A percentile compares a stretch with the other conserved stretches of the same genome.
Evolutionary conservation across 768 basidiomycete species (phyloP).

Genomic region (Sporobolomyces pararoseus): DNA sequence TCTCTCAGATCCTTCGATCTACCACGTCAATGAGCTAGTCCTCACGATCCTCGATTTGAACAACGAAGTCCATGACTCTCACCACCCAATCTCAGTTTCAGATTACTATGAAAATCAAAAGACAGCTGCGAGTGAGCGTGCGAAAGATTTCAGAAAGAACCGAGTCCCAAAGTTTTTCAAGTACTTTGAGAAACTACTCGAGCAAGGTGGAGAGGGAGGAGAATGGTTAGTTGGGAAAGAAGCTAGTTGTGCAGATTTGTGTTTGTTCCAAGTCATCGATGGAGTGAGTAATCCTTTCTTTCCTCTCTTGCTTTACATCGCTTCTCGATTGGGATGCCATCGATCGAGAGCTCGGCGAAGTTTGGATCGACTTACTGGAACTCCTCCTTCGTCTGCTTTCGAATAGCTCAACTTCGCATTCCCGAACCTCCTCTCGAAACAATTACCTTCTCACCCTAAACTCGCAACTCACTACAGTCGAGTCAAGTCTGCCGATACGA

Average conservation of each 20-base stretch:
- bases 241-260: conserved; percentile 54
- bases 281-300: conserved; percentile 43
- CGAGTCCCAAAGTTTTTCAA: conserved; percentile 54
- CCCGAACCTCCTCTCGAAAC: conserved; percentile 48
- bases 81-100: conserved; percentile 51
- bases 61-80: conserved; percentile 48
- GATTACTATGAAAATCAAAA: conserved; percentile 54
- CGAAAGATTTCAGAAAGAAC: conserved; percentile 49
- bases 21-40: conserved; percentile 28
- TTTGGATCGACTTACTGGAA: too few relatives aligned
- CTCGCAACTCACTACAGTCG: conserved; percentile 50
- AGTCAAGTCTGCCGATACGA: conserved; percentile 46
- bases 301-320: too few relatives aligned
- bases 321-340: too few relatives aligned
- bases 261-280: conserved; percentile 52
- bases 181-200: conserved; percentile 49
- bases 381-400: background rate
- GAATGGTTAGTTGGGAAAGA: conserved; percentile 47
- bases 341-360: background rate
- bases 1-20: conserved; percentile 11
- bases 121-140: conserved; percentile 48
- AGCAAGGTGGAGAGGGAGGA: conserved; percentile 26
- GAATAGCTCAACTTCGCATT: conserved; percentile 48
- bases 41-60: conserved; percentile 46
- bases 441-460: conserved; percentile 46